A percentile compares a stretch with the other conserved stretches of the same genome.
phyloP scores from a whole-genome alignment of 2,329 filamentous ascomycete species.

The Pyrenophora teres region DNA sequence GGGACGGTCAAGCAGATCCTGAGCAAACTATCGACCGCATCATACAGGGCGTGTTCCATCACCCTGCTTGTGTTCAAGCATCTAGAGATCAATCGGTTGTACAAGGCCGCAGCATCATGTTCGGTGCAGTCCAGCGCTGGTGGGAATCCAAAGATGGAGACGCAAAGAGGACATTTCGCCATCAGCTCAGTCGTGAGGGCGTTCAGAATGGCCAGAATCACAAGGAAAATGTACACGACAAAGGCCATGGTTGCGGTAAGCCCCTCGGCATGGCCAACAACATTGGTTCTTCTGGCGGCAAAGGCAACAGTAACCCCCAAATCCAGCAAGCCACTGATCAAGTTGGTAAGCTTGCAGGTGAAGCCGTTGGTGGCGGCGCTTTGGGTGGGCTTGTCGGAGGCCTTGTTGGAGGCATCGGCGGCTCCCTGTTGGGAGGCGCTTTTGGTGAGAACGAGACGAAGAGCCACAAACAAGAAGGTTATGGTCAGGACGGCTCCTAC shows the following conservation, averaged over 20 bases:
- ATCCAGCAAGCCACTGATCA: slow-evolving; percentile 41
- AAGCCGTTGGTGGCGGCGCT: slow-evolving; percentile 67
- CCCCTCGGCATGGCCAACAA: slow-evolving; percentile 75
- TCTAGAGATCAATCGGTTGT: slow-evolving; percentile 68
- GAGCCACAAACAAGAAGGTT: slow-evolving; percentile 58
- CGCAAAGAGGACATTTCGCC: slow-evolving; percentile 69
- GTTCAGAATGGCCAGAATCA: too few species aligned
- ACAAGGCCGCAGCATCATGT: slow-evolving; percentile 78
- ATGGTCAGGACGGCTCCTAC: slow-evolving; percentile 65
- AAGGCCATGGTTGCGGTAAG: slow-evolving; percentile 84
- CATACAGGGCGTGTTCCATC: slow-evolving; percentile 81
- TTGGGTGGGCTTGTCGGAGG: slow-evolving; percentile 73
- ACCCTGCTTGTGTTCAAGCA: slow-evolving; percentile 75
- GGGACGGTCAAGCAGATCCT: slow-evolving; percentile 80
- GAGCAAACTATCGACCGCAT: slow-evolving; percentile 75
- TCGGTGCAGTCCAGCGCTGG: slow-evolving; percentile 79
- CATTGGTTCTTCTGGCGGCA: slow-evolving; percentile 42
- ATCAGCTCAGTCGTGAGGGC: slow-evolving; percentile 77
- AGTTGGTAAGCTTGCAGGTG: slow-evolving; percentile 59
- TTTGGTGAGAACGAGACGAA: slow-evolving; percentile 61
- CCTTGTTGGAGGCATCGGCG: slow-evolving; percentile 62
- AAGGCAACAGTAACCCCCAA: slow-evolving; percentile 52
- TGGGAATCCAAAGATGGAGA: slow-evolving; percentile 70
- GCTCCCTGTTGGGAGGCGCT: slow-evolving; percentile 67
- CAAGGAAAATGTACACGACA: slow-evolving; percentile 79